phyloP scores from a whole-genome alignment of 176 grass and related monocot genomes.

The Paspalum notatum region DNA sequence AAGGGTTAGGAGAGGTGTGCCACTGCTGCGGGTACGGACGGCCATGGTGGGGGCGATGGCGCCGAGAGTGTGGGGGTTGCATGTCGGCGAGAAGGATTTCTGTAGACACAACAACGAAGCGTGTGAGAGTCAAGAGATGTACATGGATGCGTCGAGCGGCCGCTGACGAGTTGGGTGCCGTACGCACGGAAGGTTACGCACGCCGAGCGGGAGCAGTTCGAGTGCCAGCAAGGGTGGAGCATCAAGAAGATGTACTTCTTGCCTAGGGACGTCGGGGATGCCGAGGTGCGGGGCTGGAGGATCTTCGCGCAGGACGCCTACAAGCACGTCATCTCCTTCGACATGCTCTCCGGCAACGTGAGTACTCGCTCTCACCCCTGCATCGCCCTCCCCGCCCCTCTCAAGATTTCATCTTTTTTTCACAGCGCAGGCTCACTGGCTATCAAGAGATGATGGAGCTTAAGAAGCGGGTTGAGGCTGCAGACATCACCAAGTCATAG shows the following conservation, averaged over 20 bases:
- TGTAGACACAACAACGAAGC: no score
- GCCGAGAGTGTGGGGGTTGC: no score
- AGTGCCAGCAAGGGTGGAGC: constrained; percentile 79
- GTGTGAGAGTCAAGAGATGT: no score
- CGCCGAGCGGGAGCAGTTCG: constrained; percentile 77
- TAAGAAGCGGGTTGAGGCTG: constrained; percentile 79
- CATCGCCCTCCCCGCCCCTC: not conserved
- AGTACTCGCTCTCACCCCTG: not conserved
- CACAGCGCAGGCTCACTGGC: constrained; percentile 45
- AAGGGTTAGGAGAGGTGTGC: no score
- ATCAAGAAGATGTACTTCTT: constrained; percentile 95
- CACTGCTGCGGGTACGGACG: no score
- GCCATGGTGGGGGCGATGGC: no score
- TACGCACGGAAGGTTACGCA: constrained; percentile 80
- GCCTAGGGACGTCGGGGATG: constrained; percentile 38
- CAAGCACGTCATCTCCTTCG: constrained; percentile 93
- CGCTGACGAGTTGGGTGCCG: constrained; percentile 90
- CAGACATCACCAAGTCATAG: constrained; percentile 97
- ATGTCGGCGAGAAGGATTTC: no score
- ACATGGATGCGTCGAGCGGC: constrained; percentile 94
- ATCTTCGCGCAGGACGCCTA: constrained; percentile 97
- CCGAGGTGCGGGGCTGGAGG: constrained; percentile 57
- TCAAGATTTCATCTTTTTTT: constrained; percentile 39
- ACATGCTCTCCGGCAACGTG: constrained; percentile 92
- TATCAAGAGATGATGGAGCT: constrained; percentile 74